Conservation (phyloP, 1,139 yeast genomes). For the Komagataea norvegica region DNA sequence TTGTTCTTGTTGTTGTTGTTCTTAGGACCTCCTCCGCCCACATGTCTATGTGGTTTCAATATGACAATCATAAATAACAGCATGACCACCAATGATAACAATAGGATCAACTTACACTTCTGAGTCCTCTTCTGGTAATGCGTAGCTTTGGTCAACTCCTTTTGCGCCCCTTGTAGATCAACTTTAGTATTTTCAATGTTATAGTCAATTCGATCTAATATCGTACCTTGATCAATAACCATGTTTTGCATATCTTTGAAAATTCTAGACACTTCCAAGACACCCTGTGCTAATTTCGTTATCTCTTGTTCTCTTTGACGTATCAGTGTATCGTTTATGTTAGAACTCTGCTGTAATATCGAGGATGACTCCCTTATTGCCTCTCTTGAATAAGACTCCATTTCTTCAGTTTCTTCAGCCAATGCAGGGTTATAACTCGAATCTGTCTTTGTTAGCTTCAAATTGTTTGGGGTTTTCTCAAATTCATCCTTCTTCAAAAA, state of each 20-base stretch:
- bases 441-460: slow-evolving; percentile 8
- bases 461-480: slow-evolving; percentile 32
- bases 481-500: slow-evolving; percentile 67
- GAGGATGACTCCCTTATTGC: slow-evolving; percentile 39
- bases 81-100: slow-evolving; percentile 65
- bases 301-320: slow-evolving; percentile 86
- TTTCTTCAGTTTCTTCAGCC: slow-evolving; percentile 42
- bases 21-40: slow-evolving; percentile 9
- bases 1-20: background rate
- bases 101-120: slow-evolving; percentile 80
- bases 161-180: slow-evolving; percentile 71
- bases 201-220: slow-evolving; percentile 88
- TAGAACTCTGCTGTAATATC: slow-evolving; percentile 33
- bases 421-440: slow-evolving; percentile 24
- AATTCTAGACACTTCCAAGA: slow-evolving; percentile 85
- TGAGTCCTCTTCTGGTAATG: slow-evolving; percentile 83
- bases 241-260: slow-evolving; percentile 89
- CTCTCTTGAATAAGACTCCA: slow-evolving; percentile 43
- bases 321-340: slow-evolving; percentile 43
- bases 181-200: slow-evolving; percentile 76
- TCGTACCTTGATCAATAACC: slow-evolving; percentile 93
- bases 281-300: slow-evolving; percentile 87
- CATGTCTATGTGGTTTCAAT: slow-evolving; percentile 50
- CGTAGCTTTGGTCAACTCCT: slow-evolving; percentile 72
- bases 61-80: slow-evolving; percentile 68